Base-by-base conservation (phyloP, 1,284 basidiomycete genomes). In the Moesziomyces globuligerus region DNA sequence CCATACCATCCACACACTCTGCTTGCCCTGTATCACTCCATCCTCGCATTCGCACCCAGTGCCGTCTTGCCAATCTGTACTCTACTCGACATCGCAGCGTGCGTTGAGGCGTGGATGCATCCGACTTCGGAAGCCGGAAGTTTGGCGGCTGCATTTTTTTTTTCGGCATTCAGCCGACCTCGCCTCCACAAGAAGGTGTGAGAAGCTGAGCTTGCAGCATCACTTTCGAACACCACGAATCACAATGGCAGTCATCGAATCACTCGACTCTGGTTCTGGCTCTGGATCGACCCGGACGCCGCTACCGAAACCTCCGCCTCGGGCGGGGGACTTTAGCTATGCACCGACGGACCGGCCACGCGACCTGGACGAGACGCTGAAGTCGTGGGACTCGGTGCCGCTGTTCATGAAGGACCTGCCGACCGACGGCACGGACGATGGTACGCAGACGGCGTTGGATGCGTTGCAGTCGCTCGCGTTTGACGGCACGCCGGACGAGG, bases 321-420 rank as follows among this genome's bases (percentile, higher is more conserved):
- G 61, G 7, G 41, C 42, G 4, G 50, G 50, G 10, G 55, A 56
- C 24, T 69, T 69, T 20, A 43, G 36, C 36, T 69, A 69, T 26
- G 59, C 42, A 0, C 54, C 60, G 13, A 5, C 40, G 32, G 32
- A 49, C 8, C 17, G 25, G 13, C 62, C 62, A 6, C 61, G 68
- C 36, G 34, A 65, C n/a, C 46, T 71, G 20, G 61, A 65, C 15
- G 15, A 25, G 13, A 71, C 68, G 18, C 54, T 72, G 15, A 47
- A 48, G 28, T 62, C 62, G 10, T 75, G 80, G 51, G 79, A 82
- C 43, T 57, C 72, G 10, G 67, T 85, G 4, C 95, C 96, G 4
- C 85, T 98, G 32, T 98, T 98, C 84, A 98, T 98, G 94, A 89
- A 89, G 72, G 87, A 89, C 36, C 86, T 97, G 20, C 93, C 94